Percentiles rank a stretch among this genome's conserved stretches.
These are phyloP conservation scores for Chalaropsis ovoidea DNA, from an alignment of 2,329 filamentous ascomycete genomes.

Conservation along the genomic window DNA sequence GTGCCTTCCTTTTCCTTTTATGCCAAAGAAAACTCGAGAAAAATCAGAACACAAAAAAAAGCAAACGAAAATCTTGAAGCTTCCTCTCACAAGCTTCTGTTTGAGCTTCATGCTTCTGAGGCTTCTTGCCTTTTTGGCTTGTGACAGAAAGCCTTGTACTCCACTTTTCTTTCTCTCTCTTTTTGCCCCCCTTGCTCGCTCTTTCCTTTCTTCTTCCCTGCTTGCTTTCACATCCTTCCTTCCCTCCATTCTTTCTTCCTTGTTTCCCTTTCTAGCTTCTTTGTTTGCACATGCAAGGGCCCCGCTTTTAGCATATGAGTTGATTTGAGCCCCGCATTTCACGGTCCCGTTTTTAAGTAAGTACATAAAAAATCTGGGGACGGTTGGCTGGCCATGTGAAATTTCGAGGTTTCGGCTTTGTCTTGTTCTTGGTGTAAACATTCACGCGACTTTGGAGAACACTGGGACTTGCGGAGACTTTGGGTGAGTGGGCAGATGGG, in stretches of 20 bases:
- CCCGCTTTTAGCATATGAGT: background rate
- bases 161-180: background rate
- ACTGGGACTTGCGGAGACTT: too few species aligned
- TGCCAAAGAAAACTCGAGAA: background rate
- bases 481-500: too few species aligned
- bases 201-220: background rate
- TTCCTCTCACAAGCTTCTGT: background rate
- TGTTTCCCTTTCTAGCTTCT: background rate
- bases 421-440: too few species aligned
- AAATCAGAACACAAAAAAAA: background rate
- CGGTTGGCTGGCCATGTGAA: too few species aligned
- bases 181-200: background rate
- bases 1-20: too few species aligned
- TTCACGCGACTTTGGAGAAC: too few species aligned
- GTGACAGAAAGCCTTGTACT: background rate
- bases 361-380: too few species aligned
- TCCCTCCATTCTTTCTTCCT: background rate
- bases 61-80: background rate
- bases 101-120: background rate
- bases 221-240: background rate
- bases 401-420: too few species aligned
- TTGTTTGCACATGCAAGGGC: background rate
- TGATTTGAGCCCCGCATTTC: too few species aligned
- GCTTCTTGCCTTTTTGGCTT: background rate
- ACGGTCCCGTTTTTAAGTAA: too few species aligned